Evolutionary conservation across 257 asterid genomes (phyloP).

Genomic region (Capsicum chinense): DNA sequence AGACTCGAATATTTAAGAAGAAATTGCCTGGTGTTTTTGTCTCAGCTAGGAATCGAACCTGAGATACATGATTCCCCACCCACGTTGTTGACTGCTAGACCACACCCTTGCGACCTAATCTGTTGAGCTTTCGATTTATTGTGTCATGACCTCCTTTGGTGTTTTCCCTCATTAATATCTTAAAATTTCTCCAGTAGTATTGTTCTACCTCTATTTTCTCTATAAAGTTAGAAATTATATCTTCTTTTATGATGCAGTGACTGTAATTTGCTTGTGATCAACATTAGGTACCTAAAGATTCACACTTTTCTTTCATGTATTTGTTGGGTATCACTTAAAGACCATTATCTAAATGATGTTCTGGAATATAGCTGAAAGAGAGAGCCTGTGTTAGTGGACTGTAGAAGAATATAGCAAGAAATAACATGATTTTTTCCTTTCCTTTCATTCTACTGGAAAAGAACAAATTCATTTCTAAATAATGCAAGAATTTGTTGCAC

Average conservation of each 20-base stretch:
- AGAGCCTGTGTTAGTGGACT: too few species aligned
- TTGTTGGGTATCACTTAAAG: not conserved
- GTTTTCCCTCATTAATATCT: not conserved
- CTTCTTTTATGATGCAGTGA: not conserved
- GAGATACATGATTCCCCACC: not conserved
- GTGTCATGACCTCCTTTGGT: not conserved
- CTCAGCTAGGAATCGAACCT: not conserved
- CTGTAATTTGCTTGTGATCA: not conserved
- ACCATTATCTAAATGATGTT: too few species aligned
- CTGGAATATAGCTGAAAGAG: too few species aligned
- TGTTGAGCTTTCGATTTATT: not conserved
- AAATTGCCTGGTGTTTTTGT: not conserved
- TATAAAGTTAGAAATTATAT: not conserved
- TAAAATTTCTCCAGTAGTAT: too few species aligned
- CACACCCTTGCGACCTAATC: too few species aligned
- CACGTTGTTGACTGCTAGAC: not conserved
- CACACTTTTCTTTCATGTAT: not conserved
- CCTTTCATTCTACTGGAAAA: too few species aligned
- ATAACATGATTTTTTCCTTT: too few species aligned
- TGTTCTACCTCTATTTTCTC: not conserved
- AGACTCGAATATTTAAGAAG: not conserved
- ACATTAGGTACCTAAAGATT: not conserved
- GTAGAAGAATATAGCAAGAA: too few species aligned
- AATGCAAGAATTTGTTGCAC: too few species aligned
- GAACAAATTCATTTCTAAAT: too few species aligned